Percentiles rank a stretch among this genome's conserved stretches.
phyloP scores from a whole-genome alignment of 192 early-diverging fungal species.

The Diversispora eburnea region DNA sequence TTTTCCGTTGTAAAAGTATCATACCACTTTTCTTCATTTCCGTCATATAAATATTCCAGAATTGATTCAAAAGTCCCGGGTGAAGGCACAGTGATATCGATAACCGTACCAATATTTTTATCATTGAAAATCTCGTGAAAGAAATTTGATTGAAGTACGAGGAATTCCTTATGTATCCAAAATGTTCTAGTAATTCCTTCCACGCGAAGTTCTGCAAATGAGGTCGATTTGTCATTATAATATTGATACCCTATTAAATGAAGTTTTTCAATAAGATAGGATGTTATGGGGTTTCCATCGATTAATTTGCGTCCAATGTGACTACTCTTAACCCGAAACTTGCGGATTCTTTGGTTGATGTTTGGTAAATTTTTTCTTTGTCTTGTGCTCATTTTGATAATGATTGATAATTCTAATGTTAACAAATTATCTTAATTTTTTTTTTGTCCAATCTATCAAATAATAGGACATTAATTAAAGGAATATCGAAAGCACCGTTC shows the following conservation, averaged over 20 bases:
- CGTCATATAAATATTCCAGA: slow-evolving; percentile 18
- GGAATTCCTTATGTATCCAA: slow-evolving; percentile 24
- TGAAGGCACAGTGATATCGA: background rate
- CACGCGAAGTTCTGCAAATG: background rate
- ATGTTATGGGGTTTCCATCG: slow-evolving; percentile 2
- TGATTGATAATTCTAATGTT: too few relatives aligned
- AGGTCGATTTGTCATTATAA: slow-evolving; percentile 1
- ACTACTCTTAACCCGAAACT: too few relatives aligned
- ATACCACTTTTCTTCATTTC: slow-evolving; percentile 4
- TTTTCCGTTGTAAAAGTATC: slow-evolving; percentile 6
- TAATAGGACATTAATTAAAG: too few relatives aligned
- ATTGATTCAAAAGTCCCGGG: slow-evolving; percentile 14
- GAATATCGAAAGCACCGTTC: too few relatives aligned
- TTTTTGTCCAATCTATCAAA: too few relatives aligned
- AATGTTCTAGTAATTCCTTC: slow-evolving; percentile 9
- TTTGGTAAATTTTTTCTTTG: too few relatives aligned
- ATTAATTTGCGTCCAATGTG: background rate
- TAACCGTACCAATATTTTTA: background rate
- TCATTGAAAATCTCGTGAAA: background rate
- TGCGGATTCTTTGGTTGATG: too few relatives aligned
- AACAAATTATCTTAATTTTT: too few relatives aligned
- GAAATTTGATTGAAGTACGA: slow-evolving; percentile 13
- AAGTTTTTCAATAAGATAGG: background rate
- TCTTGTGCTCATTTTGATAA: too few relatives aligned
- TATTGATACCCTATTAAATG: background rate